Percentiles rank a stretch among this genome's conserved stretches.
phyloP scores from a whole-genome alignment of 2,329 filamentous ascomycete genomes.

The Teratosphaeria zuluensis region DNA sequence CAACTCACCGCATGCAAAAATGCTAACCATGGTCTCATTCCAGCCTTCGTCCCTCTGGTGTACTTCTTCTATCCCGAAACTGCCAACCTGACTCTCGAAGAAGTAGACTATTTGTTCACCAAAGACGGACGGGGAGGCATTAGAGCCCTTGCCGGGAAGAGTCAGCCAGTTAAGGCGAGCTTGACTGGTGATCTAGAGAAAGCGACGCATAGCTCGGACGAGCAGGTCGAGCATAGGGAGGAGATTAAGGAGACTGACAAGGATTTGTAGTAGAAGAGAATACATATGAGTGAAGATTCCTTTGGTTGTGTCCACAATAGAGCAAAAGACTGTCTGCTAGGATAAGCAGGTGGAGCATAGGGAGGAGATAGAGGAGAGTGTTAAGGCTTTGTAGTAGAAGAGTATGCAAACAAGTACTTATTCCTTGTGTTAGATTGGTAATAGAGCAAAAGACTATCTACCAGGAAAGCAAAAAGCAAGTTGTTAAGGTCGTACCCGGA shows the following conservation, averaged over 20 bases:
- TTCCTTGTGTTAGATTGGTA: too few species aligned
- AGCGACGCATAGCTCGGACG: slow-evolving; percentile 1
- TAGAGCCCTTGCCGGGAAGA: slow-evolving; percentile 10
- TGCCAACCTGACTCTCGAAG: slow-evolving; percentile 26
- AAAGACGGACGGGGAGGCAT: slow-evolving; percentile 17
- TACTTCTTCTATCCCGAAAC: slow-evolving; percentile 41
- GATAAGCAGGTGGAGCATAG: too few species aligned
- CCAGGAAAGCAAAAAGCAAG: not conserved
- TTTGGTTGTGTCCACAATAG: too few species aligned
- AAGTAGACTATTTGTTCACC: slow-evolving; percentile 36
- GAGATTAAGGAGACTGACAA: not conserved
- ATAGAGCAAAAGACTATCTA: too few species aligned
- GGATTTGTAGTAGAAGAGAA: not conserved
- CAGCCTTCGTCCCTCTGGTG: slow-evolving; percentile 34
- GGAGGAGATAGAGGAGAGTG: too few species aligned
- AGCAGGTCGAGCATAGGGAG: slow-evolving; percentile 4
- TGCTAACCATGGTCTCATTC: not conserved
- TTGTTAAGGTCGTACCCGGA: slow-evolving; percentile 3
- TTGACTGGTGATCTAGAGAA: slow-evolving; percentile 11
- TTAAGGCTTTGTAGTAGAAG: too few species aligned
- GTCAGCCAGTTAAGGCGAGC: slow-evolving; percentile 17
- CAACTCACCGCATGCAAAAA: not conserved
- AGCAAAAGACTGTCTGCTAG: too few species aligned
- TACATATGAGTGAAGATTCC: not conserved
- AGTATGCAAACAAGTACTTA: too few species aligned